A percentile compares a stretch with the other conserved stretches of the same genome.
Evolutionary conservation across 1,284 basidiomycete species (phyloP).

Genomic region (Trichosporon sp.): DNA sequence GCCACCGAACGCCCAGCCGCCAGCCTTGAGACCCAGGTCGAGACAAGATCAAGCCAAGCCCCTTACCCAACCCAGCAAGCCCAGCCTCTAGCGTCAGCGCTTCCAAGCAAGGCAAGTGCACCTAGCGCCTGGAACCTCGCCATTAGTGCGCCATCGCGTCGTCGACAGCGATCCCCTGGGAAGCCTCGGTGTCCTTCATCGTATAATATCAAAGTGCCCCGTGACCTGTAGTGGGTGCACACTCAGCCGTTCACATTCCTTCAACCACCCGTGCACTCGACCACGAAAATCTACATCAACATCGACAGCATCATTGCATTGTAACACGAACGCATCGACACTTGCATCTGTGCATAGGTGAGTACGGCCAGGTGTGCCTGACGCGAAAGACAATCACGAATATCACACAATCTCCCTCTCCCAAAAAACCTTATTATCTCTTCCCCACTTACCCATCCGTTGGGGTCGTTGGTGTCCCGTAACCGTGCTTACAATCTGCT

Average conservation of each 20-base stretch:
- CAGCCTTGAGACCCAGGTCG: neutral
- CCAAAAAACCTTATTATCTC: constrained; percentile 12
- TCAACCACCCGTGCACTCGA: neutral
- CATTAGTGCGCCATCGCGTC: constrained; percentile 13
- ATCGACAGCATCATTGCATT: constrained; percentile 1
- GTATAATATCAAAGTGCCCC: constrained; percentile 10
- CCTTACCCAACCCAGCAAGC: constrained; percentile 10
- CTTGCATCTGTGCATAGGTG: constrained; percentile 9
- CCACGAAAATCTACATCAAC: neutral
- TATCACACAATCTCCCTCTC: constrained; percentile 13
- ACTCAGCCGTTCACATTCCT: neutral
- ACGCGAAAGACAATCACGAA: constrained; percentile 4
- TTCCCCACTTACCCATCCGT: constrained; percentile 1
- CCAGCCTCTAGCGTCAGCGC: neutral
- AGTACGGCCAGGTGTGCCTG: neutral
- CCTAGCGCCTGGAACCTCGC: constrained; percentile 6
- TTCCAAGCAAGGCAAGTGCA: constrained; percentile 3
- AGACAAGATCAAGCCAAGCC: constrained; percentile 6
- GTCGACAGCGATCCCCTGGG: neutral
- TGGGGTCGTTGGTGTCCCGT: neutral
- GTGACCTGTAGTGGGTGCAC: constrained; percentile 1
- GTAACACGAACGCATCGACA: constrained; percentile 1
- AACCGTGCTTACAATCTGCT: neutral
- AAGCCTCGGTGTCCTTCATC: neutral
- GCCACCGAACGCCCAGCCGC: constrained; percentile 4